phyloP scores from a whole-genome alignment of 2,329 filamentous ascomycete species.

The Teratosphaeria gauchensis region DNA sequence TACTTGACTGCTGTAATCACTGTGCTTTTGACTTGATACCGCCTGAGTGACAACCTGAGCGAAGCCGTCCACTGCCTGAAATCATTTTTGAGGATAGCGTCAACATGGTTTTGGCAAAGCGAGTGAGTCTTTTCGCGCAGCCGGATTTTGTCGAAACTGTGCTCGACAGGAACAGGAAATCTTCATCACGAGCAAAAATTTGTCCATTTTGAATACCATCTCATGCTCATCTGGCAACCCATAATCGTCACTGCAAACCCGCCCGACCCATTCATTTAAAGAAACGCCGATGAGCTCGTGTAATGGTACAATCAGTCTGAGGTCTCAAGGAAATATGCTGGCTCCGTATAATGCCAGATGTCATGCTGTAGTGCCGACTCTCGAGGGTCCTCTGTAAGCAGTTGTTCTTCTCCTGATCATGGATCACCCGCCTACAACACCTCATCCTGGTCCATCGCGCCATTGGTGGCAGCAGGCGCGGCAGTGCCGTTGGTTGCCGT shows the following conservation, averaged over 20 bases:
- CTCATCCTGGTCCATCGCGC: constrained; percentile 33
- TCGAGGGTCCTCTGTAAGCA: background rate
- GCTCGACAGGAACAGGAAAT: background rate
- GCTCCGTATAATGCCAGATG: background rate
- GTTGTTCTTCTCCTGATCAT: constrained; percentile 26
- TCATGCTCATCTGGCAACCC: background rate
- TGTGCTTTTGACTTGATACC: too few species aligned
- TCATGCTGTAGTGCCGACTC: background rate
- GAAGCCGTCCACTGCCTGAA: too few species aligned
- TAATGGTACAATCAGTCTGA: constrained; percentile 1
- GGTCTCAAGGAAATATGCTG: background rate
- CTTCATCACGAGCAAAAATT: background rate
- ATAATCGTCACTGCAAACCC: background rate
- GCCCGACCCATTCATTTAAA: background rate
- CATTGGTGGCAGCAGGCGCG: constrained; percentile 31
- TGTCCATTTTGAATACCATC: background rate
- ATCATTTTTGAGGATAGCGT: too few species aligned
- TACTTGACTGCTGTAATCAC: too few species aligned
- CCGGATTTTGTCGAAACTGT: background rate
- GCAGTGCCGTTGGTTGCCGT: constrained; percentile 32
- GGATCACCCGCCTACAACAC: constrained; percentile 47
- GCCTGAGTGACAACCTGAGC: too few species aligned
- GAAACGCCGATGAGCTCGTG: background rate
- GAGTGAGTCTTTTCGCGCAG: background rate
- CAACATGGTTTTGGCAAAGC: too few species aligned